phyloP scores from a whole-genome alignment of 345 rosid species.

The Luvunga scandens region DNA sequence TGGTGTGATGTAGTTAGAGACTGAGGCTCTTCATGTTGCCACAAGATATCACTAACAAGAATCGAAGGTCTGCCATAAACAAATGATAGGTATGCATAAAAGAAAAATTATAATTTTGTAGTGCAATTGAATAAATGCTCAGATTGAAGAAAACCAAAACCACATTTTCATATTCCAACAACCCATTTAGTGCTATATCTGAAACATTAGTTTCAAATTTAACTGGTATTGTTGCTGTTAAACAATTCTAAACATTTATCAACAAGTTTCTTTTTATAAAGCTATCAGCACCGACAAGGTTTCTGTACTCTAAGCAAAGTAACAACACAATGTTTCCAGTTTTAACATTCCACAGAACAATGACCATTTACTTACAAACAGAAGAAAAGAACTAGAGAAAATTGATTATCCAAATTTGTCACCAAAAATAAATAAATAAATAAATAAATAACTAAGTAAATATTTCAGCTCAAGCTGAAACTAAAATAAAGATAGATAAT shows the following conservation, averaged over 20 bases:
- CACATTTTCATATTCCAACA: background rate
- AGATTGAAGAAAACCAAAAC: background rate
- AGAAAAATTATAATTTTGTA: background rate
- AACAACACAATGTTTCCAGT: background rate
- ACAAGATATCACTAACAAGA: conserved; percentile 67
- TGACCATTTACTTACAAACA: background rate
- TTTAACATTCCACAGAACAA: background rate
- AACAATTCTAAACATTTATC: background rate
- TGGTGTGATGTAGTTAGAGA: conserved; percentile 30
- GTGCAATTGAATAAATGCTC: background rate
- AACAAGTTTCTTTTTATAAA: background rate
- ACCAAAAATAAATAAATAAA: background rate
- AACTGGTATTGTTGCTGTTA: background rate
- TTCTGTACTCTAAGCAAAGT: background rate
- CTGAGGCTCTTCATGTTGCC: conserved; percentile 47
- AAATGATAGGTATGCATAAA: background rate
- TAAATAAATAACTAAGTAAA: background rate
- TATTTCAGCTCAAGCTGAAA: background rate
- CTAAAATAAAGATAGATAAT: background rate
- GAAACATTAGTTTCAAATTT: background rate
- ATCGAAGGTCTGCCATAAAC: conserved; percentile 57
- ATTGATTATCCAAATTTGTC: background rate
- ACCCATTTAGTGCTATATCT: background rate
- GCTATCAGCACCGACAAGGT: background rate
- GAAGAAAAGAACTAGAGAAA: background rate